Evolutionary conservation across 352 stramenopile genomes (phyloP), one percentile per base, ranked within the genome.

Genomic region (Globisporangium camurandrum): DNA sequence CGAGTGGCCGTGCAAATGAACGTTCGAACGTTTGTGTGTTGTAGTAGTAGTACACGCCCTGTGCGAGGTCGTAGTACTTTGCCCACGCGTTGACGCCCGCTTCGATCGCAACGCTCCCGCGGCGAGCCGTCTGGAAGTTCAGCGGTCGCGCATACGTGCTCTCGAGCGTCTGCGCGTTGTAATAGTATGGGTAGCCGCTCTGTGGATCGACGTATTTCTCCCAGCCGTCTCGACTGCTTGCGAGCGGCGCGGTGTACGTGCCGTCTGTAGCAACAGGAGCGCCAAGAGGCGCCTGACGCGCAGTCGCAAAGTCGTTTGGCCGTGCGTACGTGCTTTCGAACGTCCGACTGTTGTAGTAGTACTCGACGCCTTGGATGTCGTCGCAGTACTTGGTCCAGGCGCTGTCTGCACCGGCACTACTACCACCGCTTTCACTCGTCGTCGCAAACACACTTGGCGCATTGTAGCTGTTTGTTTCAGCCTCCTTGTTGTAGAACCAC

Each of bases 401-500:
- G 4, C 49, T 78, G 28, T 36, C 44, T 0, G 31, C n/a, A 24
- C n/a, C 22, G 4, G 37, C 17, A 24, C 12, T 19, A 39, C 24
- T 38, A 14, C 11, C 28, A 3, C 11, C 20, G 1, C 27, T 17
- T 19, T 22, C 26, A 19, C 14, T 1, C 0, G 6, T 28, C 3
- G 3, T 10, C 7, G 40, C 33, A 30, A 75, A 74, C 24, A 38
- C 67, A 40, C 47, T 36, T 6, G 63, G 79, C 39, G 50, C 51
- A 27, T 55, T 49, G 63, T 88, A 92, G 46, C 61, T 71, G 61
- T 69, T 72, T 28, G 66, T 62, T 46, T 78, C 60, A 3, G 81
- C 88, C 44, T 77, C 61, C 27, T 65, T 62, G 62, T 90, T 88
- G 64, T 84, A 92, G 54, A 77, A 92, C 75, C 77, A 92, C 48